Evolutionary conservation across 129 eudicot genomes (phyloP).

Genomic region (Lactuca sativa): DNA sequence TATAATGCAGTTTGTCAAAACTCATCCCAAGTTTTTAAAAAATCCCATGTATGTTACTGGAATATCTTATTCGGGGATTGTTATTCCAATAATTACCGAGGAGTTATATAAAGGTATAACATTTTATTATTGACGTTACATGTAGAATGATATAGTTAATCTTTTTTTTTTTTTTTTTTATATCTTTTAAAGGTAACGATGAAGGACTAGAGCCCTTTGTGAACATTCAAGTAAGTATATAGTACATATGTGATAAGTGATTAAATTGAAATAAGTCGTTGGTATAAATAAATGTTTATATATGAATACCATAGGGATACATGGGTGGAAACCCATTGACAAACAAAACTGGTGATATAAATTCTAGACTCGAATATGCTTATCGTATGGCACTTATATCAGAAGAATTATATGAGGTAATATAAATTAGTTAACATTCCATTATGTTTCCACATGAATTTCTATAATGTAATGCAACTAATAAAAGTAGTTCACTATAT

Average conservation of each 20-base stretch:
- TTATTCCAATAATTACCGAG: constrained; percentile 24
- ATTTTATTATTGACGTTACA: background rate
- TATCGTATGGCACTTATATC: constrained; percentile 32
- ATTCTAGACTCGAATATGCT: constrained; percentile 27
- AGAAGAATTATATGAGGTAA: constrained; percentile 29
- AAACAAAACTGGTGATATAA: constrained; percentile 6
- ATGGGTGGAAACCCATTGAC: constrained; percentile 32
- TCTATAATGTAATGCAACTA: background rate
- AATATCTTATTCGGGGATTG: constrained; percentile 26
- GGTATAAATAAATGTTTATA: no score
- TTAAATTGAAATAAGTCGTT: background rate
- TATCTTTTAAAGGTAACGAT: constrained; percentile 26
- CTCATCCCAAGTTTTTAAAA: constrained; percentile 29
- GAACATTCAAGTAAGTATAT: constrained; percentile 27
- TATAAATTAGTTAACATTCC: background rate
- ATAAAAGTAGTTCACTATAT: background rate
- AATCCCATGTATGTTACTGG: constrained; percentile 35
- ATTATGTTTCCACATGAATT: background rate
- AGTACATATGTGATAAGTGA: background rate
- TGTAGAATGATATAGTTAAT: background rate
- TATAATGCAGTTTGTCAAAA: constrained; percentile 24
- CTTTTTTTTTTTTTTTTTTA: background rate
- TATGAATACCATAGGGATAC: constrained; percentile 20
- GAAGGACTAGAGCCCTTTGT: constrained; percentile 30
- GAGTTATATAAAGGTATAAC: constrained; percentile 19